Evolutionary conservation across 2,329 filamentous ascomycete species (phyloP).

Genomic region (Zalaria obscura): DNA sequence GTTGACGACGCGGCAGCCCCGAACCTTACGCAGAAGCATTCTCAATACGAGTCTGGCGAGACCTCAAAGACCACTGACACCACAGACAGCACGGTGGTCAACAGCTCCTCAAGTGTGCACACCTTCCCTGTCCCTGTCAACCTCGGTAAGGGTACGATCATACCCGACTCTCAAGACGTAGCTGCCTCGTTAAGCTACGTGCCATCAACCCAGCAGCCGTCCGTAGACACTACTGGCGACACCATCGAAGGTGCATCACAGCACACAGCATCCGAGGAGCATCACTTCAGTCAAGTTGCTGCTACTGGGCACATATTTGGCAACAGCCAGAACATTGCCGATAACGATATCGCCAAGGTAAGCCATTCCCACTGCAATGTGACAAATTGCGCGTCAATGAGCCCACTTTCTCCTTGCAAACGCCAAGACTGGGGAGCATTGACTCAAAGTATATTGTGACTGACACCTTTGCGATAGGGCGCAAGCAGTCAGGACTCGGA

Average conservation of each 20-base stretch:
- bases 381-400: background rate
- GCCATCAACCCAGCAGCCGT: slow-evolving; percentile 1
- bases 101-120: slow-evolving; percentile 2
- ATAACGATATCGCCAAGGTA: background rate
- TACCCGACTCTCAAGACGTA: slow-evolving; percentile 12
- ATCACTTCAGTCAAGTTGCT: too few relatives aligned
- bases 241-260: background rate
- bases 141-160: slow-evolving; percentile 6
- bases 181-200: slow-evolving; percentile 1
- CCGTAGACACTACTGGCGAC: background rate
- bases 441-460: too few relatives aligned
- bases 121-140: background rate
- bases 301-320: too few relatives aligned
- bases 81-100: background rate
- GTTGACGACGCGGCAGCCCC: slow-evolving; percentile 7
- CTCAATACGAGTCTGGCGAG: slow-evolving; percentile 5
- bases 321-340: background rate
- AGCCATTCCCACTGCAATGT: too few relatives aligned
- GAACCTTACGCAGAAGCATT: slow-evolving; percentile 6
- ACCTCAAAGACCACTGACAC: slow-evolving; percentile 2
- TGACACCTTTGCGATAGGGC: too few relatives aligned
- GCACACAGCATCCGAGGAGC: background rate
- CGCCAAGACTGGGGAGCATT: background rate
- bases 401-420: background rate
- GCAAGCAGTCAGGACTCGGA: too few relatives aligned